Evolutionary conservation across 2,329 filamentous ascomycete genomes (phyloP).

Genomic region (Hymenoscyphus linearis): DNA sequence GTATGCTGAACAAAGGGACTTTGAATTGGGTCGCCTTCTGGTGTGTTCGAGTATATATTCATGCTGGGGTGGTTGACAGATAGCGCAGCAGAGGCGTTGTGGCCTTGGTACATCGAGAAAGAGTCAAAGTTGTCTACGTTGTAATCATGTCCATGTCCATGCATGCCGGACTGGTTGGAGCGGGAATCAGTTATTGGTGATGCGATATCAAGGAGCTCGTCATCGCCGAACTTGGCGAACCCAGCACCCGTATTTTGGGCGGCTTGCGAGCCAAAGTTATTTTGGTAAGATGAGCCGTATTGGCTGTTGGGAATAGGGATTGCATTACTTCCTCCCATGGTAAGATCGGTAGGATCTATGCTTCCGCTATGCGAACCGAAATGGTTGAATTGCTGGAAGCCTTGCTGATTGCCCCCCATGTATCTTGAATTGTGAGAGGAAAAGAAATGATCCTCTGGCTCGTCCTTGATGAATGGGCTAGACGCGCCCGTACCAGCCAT

Average conservation of each 20-base stretch:
- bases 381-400: slow-evolving; percentile 40
- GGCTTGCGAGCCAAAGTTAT: slow-evolving; percentile 50
- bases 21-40: slow-evolving; percentile 85
- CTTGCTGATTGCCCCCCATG: slow-evolving; percentile 29
- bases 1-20: slow-evolving; percentile 75
- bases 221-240: slow-evolving; percentile 80
- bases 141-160: slow-evolving; percentile 52
- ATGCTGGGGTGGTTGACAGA: slow-evolving; percentile 63
- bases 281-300: slow-evolving; percentile 54
- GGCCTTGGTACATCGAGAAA: slow-evolving; percentile 46
- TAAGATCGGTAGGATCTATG: slow-evolving; percentile 82
- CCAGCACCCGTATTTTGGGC: slow-evolving; percentile 55
- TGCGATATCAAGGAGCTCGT: slow-evolving; percentile 77
- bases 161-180: slow-evolving; percentile 42
- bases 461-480: slow-evolving; percentile 62
- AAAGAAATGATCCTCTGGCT: slow-evolving; percentile 58
- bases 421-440: slow-evolving; percentile 28
- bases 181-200: slow-evolving; percentile 37
- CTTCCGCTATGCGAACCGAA: slow-evolving; percentile 41
- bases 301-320: slow-evolving; percentile 41
- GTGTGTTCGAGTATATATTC: slow-evolving; percentile 83
- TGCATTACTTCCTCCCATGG: slow-evolving; percentile 56
- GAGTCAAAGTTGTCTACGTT: slow-evolving; percentile 50
- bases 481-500: slow-evolving; percentile 34
- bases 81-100: slow-evolving; percentile 51